A percentile compares a stretch with the other conserved stretches of the same genome.
phyloP scores from a whole-genome alignment of 1,139 yeast genomes.

The Yamadazyma songkhlaensis region DNA sequence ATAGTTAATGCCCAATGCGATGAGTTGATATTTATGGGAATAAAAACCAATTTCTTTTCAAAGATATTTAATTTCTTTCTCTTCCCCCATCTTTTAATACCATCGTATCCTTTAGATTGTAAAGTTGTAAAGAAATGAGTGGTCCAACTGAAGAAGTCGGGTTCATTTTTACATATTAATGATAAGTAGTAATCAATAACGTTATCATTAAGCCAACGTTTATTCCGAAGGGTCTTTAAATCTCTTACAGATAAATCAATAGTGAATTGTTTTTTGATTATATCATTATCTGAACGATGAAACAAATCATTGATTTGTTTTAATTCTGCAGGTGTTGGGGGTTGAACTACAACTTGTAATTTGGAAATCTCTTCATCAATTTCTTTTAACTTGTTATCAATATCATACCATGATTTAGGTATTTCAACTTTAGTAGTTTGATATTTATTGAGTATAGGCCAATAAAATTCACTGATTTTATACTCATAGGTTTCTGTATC shows the following conservation, averaged over 20 bases:
- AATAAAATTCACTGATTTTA: constrained; percentile 14
- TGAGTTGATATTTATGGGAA: constrained; percentile 79
- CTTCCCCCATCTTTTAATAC: constrained; percentile 89
- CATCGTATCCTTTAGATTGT: constrained; percentile 67
- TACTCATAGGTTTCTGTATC: constrained; percentile 9
- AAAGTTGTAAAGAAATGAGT: constrained; percentile 84
- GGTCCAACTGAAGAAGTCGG: constrained; percentile 67
- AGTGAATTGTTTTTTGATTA: constrained; percentile 25
- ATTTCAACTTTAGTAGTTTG: background rate
- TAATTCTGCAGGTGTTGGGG: constrained; percentile 18
- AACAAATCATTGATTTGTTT: constrained; percentile 15
- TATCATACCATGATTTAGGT: constrained; percentile 11
- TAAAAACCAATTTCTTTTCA: constrained; percentile 61
- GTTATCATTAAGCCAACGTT: constrained; percentile 88
- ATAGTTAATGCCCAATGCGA: constrained; percentile 94
- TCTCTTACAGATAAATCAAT: constrained; percentile 69
- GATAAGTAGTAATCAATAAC: constrained; percentile 80
- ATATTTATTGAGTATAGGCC: constrained; percentile 10
- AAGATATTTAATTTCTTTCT: constrained; percentile 72
- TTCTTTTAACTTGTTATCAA: constrained; percentile 15
- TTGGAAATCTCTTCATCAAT: constrained; percentile 18
- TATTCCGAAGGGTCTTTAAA: constrained; percentile 64
- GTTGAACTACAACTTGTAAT: constrained; percentile 11
- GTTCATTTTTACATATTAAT: constrained; percentile 43
- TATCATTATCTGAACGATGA: constrained; percentile 3